Percentiles rank a stretch among this genome's conserved stretches.
Conservation (phyloP, 2,329 filamentous ascomycete species). For the Xylariaceae sp. region DNA sequence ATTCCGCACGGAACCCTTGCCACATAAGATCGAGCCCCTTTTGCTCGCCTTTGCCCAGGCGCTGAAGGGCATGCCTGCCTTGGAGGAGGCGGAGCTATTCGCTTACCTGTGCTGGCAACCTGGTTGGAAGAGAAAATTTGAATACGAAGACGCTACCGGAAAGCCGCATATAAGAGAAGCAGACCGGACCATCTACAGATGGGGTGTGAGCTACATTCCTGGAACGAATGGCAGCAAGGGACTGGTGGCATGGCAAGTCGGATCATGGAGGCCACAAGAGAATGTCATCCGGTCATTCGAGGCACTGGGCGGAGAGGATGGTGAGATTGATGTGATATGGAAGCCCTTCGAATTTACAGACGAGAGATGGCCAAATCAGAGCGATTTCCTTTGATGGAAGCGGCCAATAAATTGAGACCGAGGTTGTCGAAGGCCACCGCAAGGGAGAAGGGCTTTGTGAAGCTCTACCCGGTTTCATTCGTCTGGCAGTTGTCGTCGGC, state of each 20-base stretch:
- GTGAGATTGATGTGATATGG: neutral
- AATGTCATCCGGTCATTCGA: neutral
- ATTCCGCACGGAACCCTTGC: conserved; percentile 17
- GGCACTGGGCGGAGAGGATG: neutral
- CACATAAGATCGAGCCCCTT: neutral
- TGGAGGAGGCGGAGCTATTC: neutral
- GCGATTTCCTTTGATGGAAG: neutral
- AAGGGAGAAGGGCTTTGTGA: neutral
- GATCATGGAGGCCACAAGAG: neutral
- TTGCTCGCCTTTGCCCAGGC: neutral
- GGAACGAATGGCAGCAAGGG: neutral
- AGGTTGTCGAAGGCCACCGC: neutral
- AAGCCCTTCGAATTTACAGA: neutral
- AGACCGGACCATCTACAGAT: neutral
- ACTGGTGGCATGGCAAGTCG: neutral
- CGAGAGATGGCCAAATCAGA: neutral
- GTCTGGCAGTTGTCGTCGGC: neutral
- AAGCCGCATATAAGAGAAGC: neutral
- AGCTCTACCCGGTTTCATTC: neutral
- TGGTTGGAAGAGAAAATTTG: neutral
- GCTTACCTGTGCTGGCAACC: neutral
- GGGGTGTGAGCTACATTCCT: neutral
- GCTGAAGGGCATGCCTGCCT: neutral
- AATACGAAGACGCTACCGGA: neutral
- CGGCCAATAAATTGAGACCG: neutral